Evolutionary conservation across 768 basidiomycete species (phyloP), one percentile per base, ranked within the genome.

Genomic region (Termitomyces sp.): DNA sequence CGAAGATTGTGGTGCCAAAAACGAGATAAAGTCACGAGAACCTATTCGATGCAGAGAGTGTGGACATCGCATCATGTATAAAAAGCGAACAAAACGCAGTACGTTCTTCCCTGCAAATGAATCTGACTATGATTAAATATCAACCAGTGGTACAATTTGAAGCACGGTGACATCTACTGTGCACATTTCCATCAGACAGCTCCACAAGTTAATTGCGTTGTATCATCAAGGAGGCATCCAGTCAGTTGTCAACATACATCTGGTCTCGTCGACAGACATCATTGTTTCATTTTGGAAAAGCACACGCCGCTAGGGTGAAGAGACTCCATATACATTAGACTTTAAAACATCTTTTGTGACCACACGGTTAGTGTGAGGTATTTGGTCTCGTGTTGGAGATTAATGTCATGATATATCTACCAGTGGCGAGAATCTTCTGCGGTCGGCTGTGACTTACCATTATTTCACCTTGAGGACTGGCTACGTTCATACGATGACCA

Each of bases 51-150:
- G 96, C 75, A 82, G 91, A 65, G 94, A 98, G 69, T 98, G 96
- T 68, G 96, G 96, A 3, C 96, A 98, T 73, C 86, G 96, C 54
- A 96, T 98, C 71, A 95, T 98, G 93, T 98, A 97, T 76, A 98
- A 98, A 76, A 97, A 95, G 73, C 79, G 96, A 67, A 96, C 95
- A 24, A 91, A 83, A 69, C 80, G 93, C 80, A 95, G 96, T 98
- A 66, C 70, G 94, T 77, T 48, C 52, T 46, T 55, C 37, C 31
- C 31, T 53, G 8, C 18, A 36, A 47, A 27, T 11, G 15, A 24
- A 12, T 5, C 2, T 18, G n/a, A 42, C 27, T 12, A 30, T 20
- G 27, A 20, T 56, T 55, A 18, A n/a, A 65, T 54, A 22, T 41
- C 44, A 63, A 57, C 60, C 62, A 89, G 88, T 90, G 88, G 88